Conservation (phyloP, 2,329 filamentous ascomycete species). For the Pseudogymnoascus sp. region DNA sequence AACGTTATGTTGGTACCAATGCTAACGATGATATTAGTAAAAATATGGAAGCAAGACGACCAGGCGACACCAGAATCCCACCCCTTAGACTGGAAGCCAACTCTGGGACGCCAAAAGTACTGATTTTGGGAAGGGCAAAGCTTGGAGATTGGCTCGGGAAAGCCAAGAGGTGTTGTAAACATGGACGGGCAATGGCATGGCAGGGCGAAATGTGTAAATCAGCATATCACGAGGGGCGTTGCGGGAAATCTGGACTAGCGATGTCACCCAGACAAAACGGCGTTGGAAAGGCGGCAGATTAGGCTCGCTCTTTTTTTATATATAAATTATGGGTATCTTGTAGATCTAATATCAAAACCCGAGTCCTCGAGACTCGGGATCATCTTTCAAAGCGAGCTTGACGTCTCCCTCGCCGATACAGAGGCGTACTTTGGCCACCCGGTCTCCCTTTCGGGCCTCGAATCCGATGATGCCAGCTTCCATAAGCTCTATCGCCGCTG, state of each 20-base stretch:
- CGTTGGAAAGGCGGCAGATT: not conserved
- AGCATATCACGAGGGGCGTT: conserved; percentile 3
- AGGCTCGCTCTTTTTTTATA: conserved; percentile 7
- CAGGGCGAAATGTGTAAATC: conserved; percentile 8
- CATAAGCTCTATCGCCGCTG: conserved; percentile 73
- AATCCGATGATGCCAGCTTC: conserved; percentile 83
- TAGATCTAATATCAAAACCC: conserved; percentile 23
- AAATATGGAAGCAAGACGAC: conserved; percentile 94
- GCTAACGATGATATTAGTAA: conserved; percentile 47
- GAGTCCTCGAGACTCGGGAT: conserved; percentile 67
- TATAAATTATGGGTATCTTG: conserved; percentile 8
- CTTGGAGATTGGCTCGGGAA: not conserved
- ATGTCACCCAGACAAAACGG: conserved; percentile 7
- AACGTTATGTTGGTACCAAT: not conserved
- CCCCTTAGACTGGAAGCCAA: conserved; percentile 87
- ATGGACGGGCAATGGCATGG: not conserved
- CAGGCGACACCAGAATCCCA: conserved; percentile 85
- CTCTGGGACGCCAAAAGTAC: conserved; percentile 68
- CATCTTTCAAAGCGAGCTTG: conserved; percentile 77
- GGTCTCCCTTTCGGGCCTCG: conserved; percentile 72
- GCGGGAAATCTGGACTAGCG: conserved; percentile 6
- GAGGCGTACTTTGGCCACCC: conserved; percentile 79
- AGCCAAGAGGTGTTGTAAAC: not conserved
- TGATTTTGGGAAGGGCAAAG: conserved; percentile 30
- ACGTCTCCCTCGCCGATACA: conserved; percentile 88